These are phyloP conservation scores for Cercophora scortea DNA, from an alignment of 495 filamentous ascomycete species.

Conservation along the genomic window DNA sequence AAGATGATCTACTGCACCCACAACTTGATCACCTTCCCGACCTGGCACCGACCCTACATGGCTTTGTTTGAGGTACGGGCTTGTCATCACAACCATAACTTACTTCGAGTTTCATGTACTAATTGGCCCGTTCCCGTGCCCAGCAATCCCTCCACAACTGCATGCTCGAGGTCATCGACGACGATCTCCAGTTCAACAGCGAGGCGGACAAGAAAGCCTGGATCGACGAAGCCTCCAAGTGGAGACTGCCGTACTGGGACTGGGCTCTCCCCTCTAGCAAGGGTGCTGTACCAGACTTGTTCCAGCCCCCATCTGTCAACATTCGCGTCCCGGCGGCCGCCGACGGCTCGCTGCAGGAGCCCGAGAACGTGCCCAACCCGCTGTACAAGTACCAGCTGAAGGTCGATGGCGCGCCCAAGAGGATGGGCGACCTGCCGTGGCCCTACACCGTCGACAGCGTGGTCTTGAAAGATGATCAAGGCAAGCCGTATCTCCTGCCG, in stretches of 20 bases:
- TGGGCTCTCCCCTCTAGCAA: not conserved
- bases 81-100: too few relatives aligned
- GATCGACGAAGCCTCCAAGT: not conserved
- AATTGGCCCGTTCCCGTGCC: too few relatives aligned
- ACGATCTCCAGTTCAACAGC: not conserved
- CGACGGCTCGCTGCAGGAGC: not conserved
- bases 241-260: not conserved
- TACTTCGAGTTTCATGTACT: too few relatives aligned
- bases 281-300: not conserved
- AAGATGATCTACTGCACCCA: slow-evolving; percentile 46
- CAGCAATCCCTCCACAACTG: slow-evolving; percentile 38
- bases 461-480: too few relatives aligned
- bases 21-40: slow-evolving; percentile 51
- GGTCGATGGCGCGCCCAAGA: not conserved
- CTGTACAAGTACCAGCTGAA: slow-evolving; percentile 1
- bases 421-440: not conserved
- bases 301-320: not conserved
- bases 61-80: slow-evolving; percentile 23
- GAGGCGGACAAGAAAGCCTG: not conserved
- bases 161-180: slow-evolving; percentile 1
- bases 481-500: too few relatives aligned
- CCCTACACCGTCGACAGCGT: not conserved
- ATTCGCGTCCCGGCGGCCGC: not conserved
- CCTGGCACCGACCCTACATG: slow-evolving; percentile 63
- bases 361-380: not conserved